Percentiles rank a stretch among this genome's conserved stretches.
phyloP scores from a whole-genome alignment of 2,329 filamentous ascomycete genomes.

The Trichoderma sp. region DNA sequence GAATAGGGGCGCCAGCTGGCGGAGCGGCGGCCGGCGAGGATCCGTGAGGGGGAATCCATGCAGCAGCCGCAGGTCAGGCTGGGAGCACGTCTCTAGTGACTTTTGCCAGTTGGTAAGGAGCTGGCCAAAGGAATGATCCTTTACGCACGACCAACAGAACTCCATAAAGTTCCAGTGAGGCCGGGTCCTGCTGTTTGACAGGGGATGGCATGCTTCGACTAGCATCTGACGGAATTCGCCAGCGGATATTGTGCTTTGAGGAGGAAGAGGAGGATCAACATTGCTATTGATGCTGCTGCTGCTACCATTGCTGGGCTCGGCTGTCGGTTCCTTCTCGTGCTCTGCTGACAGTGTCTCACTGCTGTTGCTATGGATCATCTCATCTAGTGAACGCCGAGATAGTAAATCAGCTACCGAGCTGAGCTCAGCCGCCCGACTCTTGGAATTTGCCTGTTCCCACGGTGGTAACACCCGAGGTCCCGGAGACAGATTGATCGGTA shows the following conservation, averaged over 20 bases:
- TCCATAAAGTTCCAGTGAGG: constrained; percentile 64
- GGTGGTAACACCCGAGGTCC: constrained; percentile 49
- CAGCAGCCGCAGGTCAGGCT: constrained; percentile 72
- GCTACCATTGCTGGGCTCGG: neutral
- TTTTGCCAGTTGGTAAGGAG: constrained; percentile 67
- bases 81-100: constrained; percentile 70
- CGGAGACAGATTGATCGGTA: constrained; percentile 74
- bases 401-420: constrained; percentile 36
- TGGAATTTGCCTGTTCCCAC: constrained; percentile 56
- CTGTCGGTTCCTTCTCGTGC: constrained; percentile 3
- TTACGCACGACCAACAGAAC: constrained; percentile 65
- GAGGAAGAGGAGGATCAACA: neutral
- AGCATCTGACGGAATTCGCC: constrained; percentile 46
- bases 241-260: constrained; percentile 22
- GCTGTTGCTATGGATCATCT: constrained; percentile 11
- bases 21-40: constrained; percentile 61
- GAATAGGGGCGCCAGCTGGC: constrained; percentile 72
- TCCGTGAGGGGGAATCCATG: constrained; percentile 73
- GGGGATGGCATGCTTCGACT: constrained; percentile 59
- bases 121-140: constrained; percentile 65
- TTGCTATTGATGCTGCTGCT: neutral
- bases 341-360: neutral
- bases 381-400: constrained; percentile 32
- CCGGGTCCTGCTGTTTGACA: constrained; percentile 59
- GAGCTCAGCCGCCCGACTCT: constrained; percentile 29